These are phyloP conservation scores for Talaromyces pinophilus DNA, from an alignment of 2,329 filamentous ascomycete species.

Conservation along the genomic window DNA sequence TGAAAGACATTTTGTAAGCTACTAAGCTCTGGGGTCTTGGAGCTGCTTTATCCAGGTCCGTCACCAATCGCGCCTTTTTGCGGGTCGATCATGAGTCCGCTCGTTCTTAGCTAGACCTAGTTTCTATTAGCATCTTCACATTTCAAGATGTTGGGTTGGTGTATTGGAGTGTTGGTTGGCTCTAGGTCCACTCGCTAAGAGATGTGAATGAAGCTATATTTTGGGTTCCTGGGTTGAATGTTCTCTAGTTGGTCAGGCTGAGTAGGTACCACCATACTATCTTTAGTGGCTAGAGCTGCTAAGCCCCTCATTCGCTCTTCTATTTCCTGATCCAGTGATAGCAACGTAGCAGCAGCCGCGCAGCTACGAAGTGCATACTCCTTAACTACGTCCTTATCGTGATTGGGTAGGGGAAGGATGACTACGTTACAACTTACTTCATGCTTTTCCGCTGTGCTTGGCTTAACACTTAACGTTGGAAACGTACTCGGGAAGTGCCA, in stretches of 20 bases:
- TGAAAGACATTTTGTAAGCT: background rate
- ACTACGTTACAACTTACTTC: background rate
- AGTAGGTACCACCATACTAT: background rate
- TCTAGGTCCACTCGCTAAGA: background rate
- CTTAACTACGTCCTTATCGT: background rate
- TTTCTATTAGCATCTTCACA: background rate
- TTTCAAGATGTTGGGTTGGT: background rate
- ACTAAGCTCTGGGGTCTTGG: background rate
- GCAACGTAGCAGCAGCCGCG: background rate
- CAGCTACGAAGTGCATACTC: background rate
- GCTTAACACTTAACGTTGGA: background rate
- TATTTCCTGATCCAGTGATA: background rate
- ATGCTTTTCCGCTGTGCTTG: background rate
- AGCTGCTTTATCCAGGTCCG: background rate
- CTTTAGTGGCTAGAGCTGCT: background rate
- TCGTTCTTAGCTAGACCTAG: background rate
- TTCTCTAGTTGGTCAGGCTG: background rate
- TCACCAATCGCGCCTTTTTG: slow-evolving; percentile 4
- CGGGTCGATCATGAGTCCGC: background rate
- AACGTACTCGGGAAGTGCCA: background rate
- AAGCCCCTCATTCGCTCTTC: slow-evolving; percentile 1
- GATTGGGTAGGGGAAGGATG: background rate
- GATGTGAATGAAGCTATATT: background rate
- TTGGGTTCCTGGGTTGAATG: background rate
- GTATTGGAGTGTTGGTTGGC: background rate